Evolutionary conservation across 495 filamentous ascomycete species (phyloP), one percentile per base, ranked within the genome.

Genomic region (Collariella sp.): DNA sequence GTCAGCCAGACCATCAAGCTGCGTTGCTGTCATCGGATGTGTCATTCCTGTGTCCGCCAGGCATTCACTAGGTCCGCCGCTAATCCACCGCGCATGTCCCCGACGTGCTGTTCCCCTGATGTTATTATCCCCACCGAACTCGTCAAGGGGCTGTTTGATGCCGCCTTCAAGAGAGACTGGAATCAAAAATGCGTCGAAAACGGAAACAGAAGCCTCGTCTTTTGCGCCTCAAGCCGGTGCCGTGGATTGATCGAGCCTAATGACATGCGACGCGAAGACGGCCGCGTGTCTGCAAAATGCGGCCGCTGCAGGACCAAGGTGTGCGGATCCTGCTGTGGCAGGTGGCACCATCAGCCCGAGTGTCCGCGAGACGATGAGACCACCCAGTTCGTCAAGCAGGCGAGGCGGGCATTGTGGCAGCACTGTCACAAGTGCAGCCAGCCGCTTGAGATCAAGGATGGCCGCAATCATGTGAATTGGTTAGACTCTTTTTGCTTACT

Each of bases 381-480:
- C 15, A 75, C 79, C 47, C 76, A 75, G 47, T 77, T 89, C 53
- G 69, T 86, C 18, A 80, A 85, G 58, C 76, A 82, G 36, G 85
- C 85, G 34, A 83, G 83, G 56, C 71, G 85, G 47, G 79, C 85
- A 56, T 85, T 86, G 20, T 89, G 86, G 81, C 83, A 88, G 62
- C 76, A 82, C 26, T 94, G 89, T 61, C 84, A 81, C 67, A 83
- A 76, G 57, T 93, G 88, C 70, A 81, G 76, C 50, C 76, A 81
- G 16, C 79, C 84, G 67, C 85, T 91, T n/a, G 86, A 93, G 65
- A 69, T 88, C 45, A 83, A 84, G 60, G 83, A 88, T 62, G 87
- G 88, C 45, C 89, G 86, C 65, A 89, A 88, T 67, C 88, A 90
- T 62, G 90, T 91, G 82, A 89, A 83, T 42, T 93, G 83, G 82